Evolutionary conservation across 192 early-diverging fungal genomes (phyloP).

Genomic region (Coemansia umbellata): DNA sequence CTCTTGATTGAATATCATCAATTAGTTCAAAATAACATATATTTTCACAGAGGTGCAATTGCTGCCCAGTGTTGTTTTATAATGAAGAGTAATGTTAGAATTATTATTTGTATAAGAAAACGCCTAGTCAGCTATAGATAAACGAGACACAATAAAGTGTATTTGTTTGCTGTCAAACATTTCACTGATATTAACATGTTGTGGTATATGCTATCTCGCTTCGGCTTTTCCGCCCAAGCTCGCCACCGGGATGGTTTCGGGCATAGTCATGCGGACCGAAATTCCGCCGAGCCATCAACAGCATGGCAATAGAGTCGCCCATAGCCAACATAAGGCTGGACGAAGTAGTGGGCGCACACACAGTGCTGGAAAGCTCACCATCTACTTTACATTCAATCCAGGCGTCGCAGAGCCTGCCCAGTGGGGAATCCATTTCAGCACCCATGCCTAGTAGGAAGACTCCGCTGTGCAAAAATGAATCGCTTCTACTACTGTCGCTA

Average conservation of each 20-base stretch:
- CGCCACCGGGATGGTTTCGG: slow-evolving; percentile 36
- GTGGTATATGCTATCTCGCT: not conserved
- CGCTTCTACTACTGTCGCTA: not conserved
- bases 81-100: no score
- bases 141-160: no score
- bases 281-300: slow-evolving; percentile 23
- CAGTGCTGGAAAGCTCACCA: slow-evolving; percentile 14
- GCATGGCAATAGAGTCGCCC: slow-evolving; percentile 32
- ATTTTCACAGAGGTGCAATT: no score
- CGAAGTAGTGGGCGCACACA: slow-evolving; percentile 30
- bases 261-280: slow-evolving; percentile 36
- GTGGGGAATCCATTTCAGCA: slow-evolving; percentile 1
- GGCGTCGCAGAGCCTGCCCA: slow-evolving; percentile 39
- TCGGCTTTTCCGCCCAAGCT: slow-evolving; percentile 10
- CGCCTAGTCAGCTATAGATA: no score
- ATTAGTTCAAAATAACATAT: no score
- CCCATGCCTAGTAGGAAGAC: slow-evolving; percentile 30
- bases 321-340: slow-evolving; percentile 33
- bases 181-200: not conserved
- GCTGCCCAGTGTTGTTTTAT: no score
- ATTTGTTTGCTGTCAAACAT: no score
- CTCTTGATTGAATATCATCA: no score
- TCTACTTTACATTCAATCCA: slow-evolving; percentile 30
- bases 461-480: not conserved
- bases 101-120: no score